Evolutionary conservation across 257 asterid genomes (phyloP).

Genomic region (Penstemon barbatus): DNA sequence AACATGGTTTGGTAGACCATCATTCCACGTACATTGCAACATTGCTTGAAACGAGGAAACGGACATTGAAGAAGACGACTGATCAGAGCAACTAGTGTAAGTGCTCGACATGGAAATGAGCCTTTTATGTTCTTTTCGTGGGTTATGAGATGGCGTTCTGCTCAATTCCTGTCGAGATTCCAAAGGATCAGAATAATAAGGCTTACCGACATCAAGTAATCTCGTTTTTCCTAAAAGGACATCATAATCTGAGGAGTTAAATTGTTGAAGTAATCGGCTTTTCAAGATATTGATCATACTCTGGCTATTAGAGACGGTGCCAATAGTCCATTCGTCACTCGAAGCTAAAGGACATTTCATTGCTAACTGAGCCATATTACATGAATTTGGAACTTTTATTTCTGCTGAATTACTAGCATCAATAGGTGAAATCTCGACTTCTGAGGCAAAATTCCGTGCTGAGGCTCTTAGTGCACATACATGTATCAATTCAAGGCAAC

Average conservation of each 20-base stretch:
- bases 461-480: constrained; percentile 47
- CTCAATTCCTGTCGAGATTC: constrained; percentile 34
- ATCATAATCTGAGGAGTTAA: constrained; percentile 36
- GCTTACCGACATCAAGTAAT: constrained; percentile 28
- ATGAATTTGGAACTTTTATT: constrained; percentile 25
- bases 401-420: constrained; percentile 35
- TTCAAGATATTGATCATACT: constrained; percentile 76
- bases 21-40: constrained; percentile 76
- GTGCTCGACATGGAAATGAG: constrained; percentile 61
- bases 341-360: constrained; percentile 40
- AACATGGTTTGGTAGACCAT: constrained; percentile 60
- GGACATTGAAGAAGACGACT: constrained; percentile 49
- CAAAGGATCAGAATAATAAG: constrained; percentile 26
- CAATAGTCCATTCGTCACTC: constrained; percentile 38
- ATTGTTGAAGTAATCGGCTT: constrained; percentile 61
- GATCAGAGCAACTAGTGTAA: constrained; percentile 57
- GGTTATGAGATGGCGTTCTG: constrained; percentile 30
- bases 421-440: constrained; percentile 38
- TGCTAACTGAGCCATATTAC: constrained; percentile 37
- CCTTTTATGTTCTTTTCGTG: constrained; percentile 52
- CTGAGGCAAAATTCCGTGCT: constrained; percentile 41
- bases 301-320: constrained; percentile 54
- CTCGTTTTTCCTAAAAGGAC: constrained; percentile 27
- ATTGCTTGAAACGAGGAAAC: constrained; percentile 61
- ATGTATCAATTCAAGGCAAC: constrained; percentile 69